Base-by-base conservation (phyloP, 1,284 basidiomycete species). In the Coniophora puteana region DNA sequence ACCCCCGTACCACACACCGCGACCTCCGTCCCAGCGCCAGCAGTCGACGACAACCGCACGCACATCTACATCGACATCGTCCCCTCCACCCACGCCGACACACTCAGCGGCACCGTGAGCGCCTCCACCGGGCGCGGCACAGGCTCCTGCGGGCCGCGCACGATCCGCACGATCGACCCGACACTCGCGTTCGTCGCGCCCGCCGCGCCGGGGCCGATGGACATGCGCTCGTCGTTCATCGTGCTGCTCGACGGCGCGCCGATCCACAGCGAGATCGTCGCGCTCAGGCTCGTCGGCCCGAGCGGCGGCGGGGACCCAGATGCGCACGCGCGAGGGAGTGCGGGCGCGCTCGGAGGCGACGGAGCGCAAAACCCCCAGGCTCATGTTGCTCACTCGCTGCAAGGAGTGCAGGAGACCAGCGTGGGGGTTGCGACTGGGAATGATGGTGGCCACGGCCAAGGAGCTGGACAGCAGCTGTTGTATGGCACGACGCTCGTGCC, bases 41-140 rank as follows among this genome's bases (percentile, higher is more conserved):
- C 54, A 43, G 49, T 59, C 43, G 27, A 53, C 11, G 49, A 67
- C 11, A 54, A 65, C 2, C 66, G 64, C 30, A 72, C 67, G 33
- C 66, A 76, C 40, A 69, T 83, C 25, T 76, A 69, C 52, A 82
- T 84, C 55, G 75, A 83, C 54, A 69, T 82, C 34, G 61, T 80
- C 33, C 72, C 74, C 46, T 14, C 34, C 8, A 18, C 44, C 36
- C 30, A 39, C 45, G 5, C 41, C 39, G 10, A 3, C 46, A 36
- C 43, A 43, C 36, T 35, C 41, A 40, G 38, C 44, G 14, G 51
- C 40, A 25, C 24, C 38, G 13, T 41, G 53, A 14, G 26, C 16
- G 17, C 59, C 56, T 51, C 37, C 8, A 46, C 54, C 38, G 44
- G 47, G 31, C 48, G 50, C 24, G 45, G 44, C 50, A 54, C n/a